Conservation (phyloP, 495 filamentous ascomycete genomes). For the Penicillium daleae region DNA sequence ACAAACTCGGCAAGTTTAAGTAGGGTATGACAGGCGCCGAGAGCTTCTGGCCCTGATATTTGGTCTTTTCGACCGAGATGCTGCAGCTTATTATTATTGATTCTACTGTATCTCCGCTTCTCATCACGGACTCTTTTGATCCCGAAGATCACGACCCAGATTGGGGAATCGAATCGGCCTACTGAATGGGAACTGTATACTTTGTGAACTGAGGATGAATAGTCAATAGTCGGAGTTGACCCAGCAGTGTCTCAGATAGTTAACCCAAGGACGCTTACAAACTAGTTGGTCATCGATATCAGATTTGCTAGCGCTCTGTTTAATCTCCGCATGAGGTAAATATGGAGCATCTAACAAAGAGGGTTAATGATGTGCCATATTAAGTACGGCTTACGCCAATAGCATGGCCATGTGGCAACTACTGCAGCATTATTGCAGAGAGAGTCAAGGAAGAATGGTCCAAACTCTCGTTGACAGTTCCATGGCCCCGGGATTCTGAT, state of each 20-base stretch:
- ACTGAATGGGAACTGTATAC: neutral
- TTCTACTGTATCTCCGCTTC: neutral
- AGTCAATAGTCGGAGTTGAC: too few species aligned
- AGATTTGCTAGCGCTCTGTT: neutral
- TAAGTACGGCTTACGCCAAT: neutral
- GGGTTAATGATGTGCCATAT: neutral
- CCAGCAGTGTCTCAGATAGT: neutral
- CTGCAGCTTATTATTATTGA: neutral
- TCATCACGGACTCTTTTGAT: neutral
- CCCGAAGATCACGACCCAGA: neutral
- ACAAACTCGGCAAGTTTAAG: neutral
- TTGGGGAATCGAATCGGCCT: neutral
- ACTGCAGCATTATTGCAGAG: neutral
- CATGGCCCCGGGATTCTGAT: conserved; percentile 4
- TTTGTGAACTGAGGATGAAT: neutral
- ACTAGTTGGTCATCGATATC: neutral
- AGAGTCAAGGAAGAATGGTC: neutral
- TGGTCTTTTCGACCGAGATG: neutral
- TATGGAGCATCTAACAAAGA: neutral
- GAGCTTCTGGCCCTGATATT: neutral
- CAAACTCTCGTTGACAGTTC: conserved; percentile 8
- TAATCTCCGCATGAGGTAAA: neutral
- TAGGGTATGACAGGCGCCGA: neutral
- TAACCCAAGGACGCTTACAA: neutral
- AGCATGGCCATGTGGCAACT: neutral